Conservation (phyloP, 2,329 filamentous ascomycete genomes). For the Bimuria novae-zelandiae region DNA sequence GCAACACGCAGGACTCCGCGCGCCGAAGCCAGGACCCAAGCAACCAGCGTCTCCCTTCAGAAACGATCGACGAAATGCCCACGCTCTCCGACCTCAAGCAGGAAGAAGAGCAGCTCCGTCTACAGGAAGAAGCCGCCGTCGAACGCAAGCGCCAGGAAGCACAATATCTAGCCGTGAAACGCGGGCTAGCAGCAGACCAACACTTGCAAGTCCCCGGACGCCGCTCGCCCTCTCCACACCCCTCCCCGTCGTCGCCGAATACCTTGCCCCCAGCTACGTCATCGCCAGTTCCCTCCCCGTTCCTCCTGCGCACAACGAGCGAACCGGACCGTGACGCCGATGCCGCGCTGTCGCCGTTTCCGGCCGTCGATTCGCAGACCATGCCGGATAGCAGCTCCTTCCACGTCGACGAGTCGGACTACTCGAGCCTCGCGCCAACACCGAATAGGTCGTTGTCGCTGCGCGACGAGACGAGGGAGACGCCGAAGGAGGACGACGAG, state of each 20-base stretch:
- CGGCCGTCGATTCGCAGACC: slow-evolving; percentile 35
- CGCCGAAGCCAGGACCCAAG: slow-evolving; percentile 23
- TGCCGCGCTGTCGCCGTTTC: slow-evolving; percentile 22
- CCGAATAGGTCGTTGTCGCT: slow-evolving; percentile 31
- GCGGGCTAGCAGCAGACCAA: slow-evolving; percentile 53
- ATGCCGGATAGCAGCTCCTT: slow-evolving; percentile 38
- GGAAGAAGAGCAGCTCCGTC: slow-evolving; percentile 60
- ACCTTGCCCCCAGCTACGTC: slow-evolving; percentile 16
- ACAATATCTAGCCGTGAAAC: slow-evolving; percentile 57
- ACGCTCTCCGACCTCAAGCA: slow-evolving; percentile 60
- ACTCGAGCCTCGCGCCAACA: slow-evolving; percentile 31
- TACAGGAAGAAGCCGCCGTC: slow-evolving; percentile 62
- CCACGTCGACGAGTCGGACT: slow-evolving; percentile 35
- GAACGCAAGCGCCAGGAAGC: slow-evolving; percentile 60
- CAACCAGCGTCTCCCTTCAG: slow-evolving; percentile 32
- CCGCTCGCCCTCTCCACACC: slow-evolving; percentile 10
- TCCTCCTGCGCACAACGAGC: slow-evolving; percentile 23
- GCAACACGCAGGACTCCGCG: slow-evolving; percentile 44
- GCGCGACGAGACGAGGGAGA: slow-evolving; percentile 22
- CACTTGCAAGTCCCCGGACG: slow-evolving; percentile 16
- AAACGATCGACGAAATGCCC: slow-evolving; percentile 43
- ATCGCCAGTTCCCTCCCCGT: slow-evolving; percentile 19
- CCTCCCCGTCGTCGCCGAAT: slow-evolving; percentile 19
- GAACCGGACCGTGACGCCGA: slow-evolving; percentile 18
- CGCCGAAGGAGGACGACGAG: slow-evolving; percentile 5